Conservation (phyloP, 176 grass and related monocot species). For the Phoenix roebelenii region DNA sequence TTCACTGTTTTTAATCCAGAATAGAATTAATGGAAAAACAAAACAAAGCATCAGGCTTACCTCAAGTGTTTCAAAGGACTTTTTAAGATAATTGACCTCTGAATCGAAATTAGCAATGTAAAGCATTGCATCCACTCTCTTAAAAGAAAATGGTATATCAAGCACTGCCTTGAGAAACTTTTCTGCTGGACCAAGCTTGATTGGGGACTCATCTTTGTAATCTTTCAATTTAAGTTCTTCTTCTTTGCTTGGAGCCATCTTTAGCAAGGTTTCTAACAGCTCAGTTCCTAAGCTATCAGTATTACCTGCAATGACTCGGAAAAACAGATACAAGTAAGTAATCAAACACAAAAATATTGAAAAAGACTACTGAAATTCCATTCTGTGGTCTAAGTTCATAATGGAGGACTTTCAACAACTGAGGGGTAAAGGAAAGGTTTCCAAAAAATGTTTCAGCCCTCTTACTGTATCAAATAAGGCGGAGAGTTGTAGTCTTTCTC, state of each 20-base stretch:
- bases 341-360: background rate
- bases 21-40: too few relatives aligned
- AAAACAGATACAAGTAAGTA: conserved; percentile 11
- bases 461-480: too few relatives aligned
- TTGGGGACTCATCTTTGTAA: conserved; percentile 69
- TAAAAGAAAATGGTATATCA: conserved; percentile 94
- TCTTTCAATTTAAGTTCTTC: conserved; percentile 91
- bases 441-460: too few relatives aligned
- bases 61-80: conserved; percentile 95
- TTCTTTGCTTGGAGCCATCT: conserved; percentile 98
- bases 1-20: too few relatives aligned
- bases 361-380: too few relatives aligned
- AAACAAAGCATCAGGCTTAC: conserved; percentile 21
- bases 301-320: conserved; percentile 48
- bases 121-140: conserved; percentile 91
- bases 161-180: conserved; percentile 95
- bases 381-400: too few relatives aligned
- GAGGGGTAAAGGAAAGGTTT: too few relatives aligned
- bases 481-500: too few relatives aligned
- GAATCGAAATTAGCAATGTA: conserved; percentile 92
- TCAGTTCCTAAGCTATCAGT: conserved; percentile 69
- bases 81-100: conserved; percentile 94
- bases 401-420: too few relatives aligned
- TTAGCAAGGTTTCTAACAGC: conserved; percentile 88
- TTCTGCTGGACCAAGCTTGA: conserved; percentile 68